Percentiles rank a stretch among this genome's conserved stretches.
These are phyloP conservation scores for Parachlorella kessleri DNA, from an alignment of 139 green algal species.

Conservation along the genomic window DNA sequence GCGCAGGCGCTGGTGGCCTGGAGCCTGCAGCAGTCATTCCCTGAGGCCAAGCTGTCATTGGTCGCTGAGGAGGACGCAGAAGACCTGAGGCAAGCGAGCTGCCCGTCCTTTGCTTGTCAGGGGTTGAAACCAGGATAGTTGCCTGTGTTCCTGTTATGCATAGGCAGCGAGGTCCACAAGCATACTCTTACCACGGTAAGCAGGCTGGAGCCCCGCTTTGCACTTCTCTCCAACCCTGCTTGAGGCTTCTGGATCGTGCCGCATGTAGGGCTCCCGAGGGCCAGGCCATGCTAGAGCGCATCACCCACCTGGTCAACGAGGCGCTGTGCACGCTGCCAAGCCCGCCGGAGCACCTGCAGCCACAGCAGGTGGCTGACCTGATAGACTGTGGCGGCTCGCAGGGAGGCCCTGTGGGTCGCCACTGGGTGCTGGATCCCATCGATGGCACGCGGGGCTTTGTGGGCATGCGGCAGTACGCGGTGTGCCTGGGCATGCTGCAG, in stretches of 20 bases:
- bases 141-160: too few species aligned
- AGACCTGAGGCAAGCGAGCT: slow-evolving; percentile 55
- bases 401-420: slow-evolving; percentile 69
- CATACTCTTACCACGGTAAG: too few species aligned
- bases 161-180: too few species aligned
- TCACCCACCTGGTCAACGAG: slow-evolving; percentile 89
- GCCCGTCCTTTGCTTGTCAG: too few species aligned
- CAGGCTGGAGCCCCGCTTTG: too few species aligned
- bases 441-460: slow-evolving; percentile 96
- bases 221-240: too few species aligned
- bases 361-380: slow-evolving; percentile 52
- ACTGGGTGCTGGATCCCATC: slow-evolving; percentile 97
- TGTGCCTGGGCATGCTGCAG: slow-evolving; percentile 92
- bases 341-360: slow-evolving; percentile 1
- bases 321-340: slow-evolving; percentile 12
- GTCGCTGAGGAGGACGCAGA: slow-evolving; percentile 91
- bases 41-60: slow-evolving; percentile 69
- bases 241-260: too few species aligned
- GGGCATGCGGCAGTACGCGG: slow-evolving; percentile 90
- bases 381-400: slow-evolving; percentile 77
- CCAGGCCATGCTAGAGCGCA: slow-evolving; percentile 72
- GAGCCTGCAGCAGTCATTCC: slow-evolving; percentile 62
- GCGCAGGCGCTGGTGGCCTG: slow-evolving; percentile 92
- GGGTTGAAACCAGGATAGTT: too few species aligned
- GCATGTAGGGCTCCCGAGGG: slow-evolving; percentile 35